A percentile compares a stretch with the other conserved stretches of the same genome.
phyloP scores from a whole-genome alignment of 148 eudicot genomes.

The Dysphania ambrosioides region DNA sequence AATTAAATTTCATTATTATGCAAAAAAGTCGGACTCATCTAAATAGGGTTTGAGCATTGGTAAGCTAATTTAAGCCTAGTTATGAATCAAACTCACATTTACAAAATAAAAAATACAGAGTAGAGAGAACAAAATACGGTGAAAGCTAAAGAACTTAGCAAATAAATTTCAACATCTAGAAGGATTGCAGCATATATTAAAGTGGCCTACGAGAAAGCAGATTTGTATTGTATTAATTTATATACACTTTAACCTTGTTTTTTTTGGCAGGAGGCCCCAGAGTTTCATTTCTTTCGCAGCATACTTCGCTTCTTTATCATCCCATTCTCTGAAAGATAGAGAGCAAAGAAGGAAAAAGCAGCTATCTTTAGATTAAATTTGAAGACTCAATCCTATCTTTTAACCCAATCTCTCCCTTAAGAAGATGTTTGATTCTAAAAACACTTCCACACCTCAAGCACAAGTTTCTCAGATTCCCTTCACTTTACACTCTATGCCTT shows the following conservation, averaged over 20 bases:
- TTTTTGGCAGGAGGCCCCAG: slow-evolving; percentile 5
- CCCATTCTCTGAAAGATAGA: slow-evolving; percentile 23
- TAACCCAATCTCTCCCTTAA: background rate
- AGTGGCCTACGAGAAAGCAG: slow-evolving; percentile 9
- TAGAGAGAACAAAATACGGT: background rate
- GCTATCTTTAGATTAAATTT: slow-evolving; percentile 52
- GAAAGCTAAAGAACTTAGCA: background rate
- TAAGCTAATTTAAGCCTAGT: too few relatives aligned
- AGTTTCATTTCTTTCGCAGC: slow-evolving; percentile 13
- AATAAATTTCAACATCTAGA: background rate
- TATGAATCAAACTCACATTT: too few relatives aligned
- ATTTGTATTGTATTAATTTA: background rate
- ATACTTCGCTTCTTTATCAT: slow-evolving; percentile 36
- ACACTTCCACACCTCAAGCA: slow-evolving; percentile 26
- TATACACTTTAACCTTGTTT: background rate
- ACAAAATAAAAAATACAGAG: too few relatives aligned
- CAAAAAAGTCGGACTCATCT: too few relatives aligned
- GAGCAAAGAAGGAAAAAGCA: slow-evolving; percentile 34
- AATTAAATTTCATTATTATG: too few relatives aligned
- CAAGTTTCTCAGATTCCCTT: slow-evolving; percentile 60
- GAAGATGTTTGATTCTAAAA: slow-evolving; percentile 45
- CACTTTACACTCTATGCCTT: slow-evolving; percentile 41
- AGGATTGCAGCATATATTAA: background rate
- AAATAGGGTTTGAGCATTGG: too few relatives aligned
- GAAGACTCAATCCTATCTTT: slow-evolving; percentile 52